Conservation (phyloP, 352 stramenopile genomes). For the Elongisporangium anandrum region DNA sequence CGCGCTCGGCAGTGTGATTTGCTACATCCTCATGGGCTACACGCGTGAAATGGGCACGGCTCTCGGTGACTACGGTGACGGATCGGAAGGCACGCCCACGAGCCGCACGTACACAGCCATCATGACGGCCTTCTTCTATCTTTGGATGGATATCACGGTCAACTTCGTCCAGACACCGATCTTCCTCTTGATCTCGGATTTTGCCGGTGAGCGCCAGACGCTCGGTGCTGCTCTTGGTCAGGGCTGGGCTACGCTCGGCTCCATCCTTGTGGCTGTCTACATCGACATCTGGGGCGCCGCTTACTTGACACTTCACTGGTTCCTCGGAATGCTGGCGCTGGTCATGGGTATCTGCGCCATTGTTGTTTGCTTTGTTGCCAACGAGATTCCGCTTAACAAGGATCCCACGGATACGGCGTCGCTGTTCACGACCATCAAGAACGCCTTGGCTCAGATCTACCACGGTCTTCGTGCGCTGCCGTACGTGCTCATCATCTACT, state of each 20-base stretch:
- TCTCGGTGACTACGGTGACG: constrained; percentile 29
- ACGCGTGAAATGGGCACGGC: constrained; percentile 40
- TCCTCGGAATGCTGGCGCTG: constrained; percentile 44
- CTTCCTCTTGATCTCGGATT: constrained; percentile 47
- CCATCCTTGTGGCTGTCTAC: constrained; percentile 43
- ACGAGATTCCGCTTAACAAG: constrained; percentile 24
- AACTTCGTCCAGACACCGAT: constrained; percentile 47
- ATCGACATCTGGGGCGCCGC: constrained; percentile 44
- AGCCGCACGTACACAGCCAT: constrained; percentile 40
- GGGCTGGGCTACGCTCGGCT: constrained; percentile 40
- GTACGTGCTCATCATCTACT: constrained; percentile 17
- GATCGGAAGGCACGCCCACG: constrained; percentile 18
- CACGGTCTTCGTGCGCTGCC: constrained; percentile 19
- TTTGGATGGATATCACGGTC: constrained; percentile 60
- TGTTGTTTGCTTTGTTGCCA: constrained; percentile 22
- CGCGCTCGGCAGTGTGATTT: constrained; percentile 28
- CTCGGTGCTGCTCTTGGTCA: constrained; percentile 34
- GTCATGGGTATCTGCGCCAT: constrained; percentile 27
- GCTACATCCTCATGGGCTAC: too few species aligned
- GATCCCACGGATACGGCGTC: constrained; percentile 7
- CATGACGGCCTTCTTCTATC: constrained; percentile 55
- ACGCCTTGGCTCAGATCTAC: constrained; percentile 26
- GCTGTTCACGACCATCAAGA: constrained; percentile 11
- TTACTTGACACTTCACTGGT: constrained; percentile 39
- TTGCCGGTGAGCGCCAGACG: constrained; percentile 50